phyloP scores from a whole-genome alignment of 2,329 filamentous ascomycete species.

The Epichloe bromicola region DNA sequence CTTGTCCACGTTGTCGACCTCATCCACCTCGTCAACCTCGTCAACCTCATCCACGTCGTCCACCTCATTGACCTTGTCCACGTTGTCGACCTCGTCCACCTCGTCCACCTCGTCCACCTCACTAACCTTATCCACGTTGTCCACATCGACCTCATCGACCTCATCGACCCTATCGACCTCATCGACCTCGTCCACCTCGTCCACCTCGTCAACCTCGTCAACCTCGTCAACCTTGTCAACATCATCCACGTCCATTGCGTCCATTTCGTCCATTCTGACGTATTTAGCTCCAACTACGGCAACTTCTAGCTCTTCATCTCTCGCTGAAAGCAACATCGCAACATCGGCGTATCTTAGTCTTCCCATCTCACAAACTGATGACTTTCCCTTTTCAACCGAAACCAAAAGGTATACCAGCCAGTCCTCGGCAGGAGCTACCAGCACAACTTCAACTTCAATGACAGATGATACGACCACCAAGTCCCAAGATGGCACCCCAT shows the following conservation, averaged over 20 bases:
- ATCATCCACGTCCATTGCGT: not conserved
- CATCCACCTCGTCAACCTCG: not conserved
- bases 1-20: accelerated
- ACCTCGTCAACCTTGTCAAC: not conserved
- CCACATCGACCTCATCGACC: accelerated
- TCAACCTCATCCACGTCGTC: not conserved
- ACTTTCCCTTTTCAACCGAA: not conserved
- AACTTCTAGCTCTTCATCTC: not conserved
- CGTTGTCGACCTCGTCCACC: accelerated
- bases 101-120: not conserved
- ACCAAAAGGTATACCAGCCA: not conserved
- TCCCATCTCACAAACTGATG: not conserved
- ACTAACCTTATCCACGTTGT: accelerated
- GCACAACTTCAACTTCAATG: not conserved
- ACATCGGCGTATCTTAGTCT: not conserved
- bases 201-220: accelerated
- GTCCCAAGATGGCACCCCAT: not conserved
- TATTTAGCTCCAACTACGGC: not conserved
- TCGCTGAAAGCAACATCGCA: not conserved
- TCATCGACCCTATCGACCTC: not conserved
- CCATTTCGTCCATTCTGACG: not conserved
- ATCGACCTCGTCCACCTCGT: accelerated
- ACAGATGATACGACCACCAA: not conserved
- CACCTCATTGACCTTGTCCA: not conserved
- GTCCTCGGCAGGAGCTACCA: not conserved